These are phyloP conservation scores for Fusarium sp. DNA, from an alignment of 2,329 filamentous ascomycete species.

Conservation along the genomic window DNA sequence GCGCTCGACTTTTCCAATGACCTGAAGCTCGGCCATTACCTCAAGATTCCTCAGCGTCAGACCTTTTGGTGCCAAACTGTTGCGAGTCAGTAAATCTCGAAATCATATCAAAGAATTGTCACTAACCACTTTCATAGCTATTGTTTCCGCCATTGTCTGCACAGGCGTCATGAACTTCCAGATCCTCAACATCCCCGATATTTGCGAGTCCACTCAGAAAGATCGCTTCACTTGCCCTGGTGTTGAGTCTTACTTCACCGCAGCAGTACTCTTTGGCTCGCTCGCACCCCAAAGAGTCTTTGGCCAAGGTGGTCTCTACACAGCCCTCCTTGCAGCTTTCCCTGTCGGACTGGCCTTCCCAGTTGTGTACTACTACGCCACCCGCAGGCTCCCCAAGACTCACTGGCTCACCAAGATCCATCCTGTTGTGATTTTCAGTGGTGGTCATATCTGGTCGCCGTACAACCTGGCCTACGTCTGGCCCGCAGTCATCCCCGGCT, in stretches of 20 bases:
- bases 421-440: slow-evolving; percentile 60
- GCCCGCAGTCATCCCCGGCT: slow-evolving; percentile 62
- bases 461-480: slow-evolving; percentile 63
- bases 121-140: slow-evolving; percentile 15
- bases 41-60: slow-evolving; percentile 59
- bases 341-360: slow-evolving; percentile 56
- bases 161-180: slow-evolving; percentile 57
- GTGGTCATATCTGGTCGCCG: slow-evolving; percentile 57
- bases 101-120: no score
- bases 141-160: slow-evolving; percentile 54
- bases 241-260: slow-evolving; percentile 57
- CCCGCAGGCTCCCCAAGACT: slow-evolving; percentile 52
- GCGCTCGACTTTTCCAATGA: slow-evolving; percentile 55
- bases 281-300: slow-evolving; percentile 56
- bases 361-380: slow-evolving; percentile 54
- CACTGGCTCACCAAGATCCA: slow-evolving; percentile 58
- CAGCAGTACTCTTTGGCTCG: slow-evolving; percentile 58
- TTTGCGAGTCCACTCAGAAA: slow-evolving; percentile 55
- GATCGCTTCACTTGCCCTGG: slow-evolving; percentile 56
- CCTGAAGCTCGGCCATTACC: slow-evolving; percentile 58
- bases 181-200: slow-evolving; percentile 52
- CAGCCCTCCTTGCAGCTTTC: slow-evolving; percentile 56
- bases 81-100: slow-evolving; percentile 38
- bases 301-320: slow-evolving; percentile 54
- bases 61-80: slow-evolving; percentile 54